A percentile compares a stretch with the other conserved stretches of the same genome.
phyloP scores from a whole-genome alignment of 2,329 filamentous ascomycete genomes.

The Colletotrichum aenigma region DNA sequence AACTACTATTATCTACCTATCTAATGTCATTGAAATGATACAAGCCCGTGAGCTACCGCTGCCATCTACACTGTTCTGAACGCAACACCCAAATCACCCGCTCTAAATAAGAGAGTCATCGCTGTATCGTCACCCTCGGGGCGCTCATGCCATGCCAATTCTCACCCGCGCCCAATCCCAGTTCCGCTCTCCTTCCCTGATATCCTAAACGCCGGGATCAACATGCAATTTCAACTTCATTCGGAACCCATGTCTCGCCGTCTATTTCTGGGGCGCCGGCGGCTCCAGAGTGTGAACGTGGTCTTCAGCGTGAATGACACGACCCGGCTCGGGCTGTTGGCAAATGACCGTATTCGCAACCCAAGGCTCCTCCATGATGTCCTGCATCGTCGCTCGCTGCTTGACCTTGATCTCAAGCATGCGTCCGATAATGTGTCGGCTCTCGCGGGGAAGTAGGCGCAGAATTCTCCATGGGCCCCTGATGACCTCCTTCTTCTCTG shows the following conservation, averaged over 20 bases:
- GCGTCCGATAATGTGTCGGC: slow-evolving; percentile 83
- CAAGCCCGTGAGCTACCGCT: not conserved
- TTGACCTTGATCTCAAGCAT: slow-evolving; percentile 92
- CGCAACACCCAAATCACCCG: not conserved
- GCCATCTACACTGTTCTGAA: not conserved
- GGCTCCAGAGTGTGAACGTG: slow-evolving; percentile 89
- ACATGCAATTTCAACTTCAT: slow-evolving; percentile 6
- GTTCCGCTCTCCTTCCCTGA: not conserved
- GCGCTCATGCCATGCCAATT: slow-evolving; percentile 2
- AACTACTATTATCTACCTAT: slow-evolving; percentile 9
- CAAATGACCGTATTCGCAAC: slow-evolving; percentile 86
- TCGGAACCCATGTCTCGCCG: not conserved
- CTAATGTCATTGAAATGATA: not conserved
- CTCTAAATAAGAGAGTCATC: slow-evolving; percentile 1
- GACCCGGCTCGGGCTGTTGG: slow-evolving; percentile 73
- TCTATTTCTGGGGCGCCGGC: slow-evolving; percentile 45
- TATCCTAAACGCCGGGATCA: slow-evolving; percentile 11
- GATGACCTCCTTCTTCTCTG: slow-evolving; percentile 77
- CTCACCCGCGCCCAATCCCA: not conserved
- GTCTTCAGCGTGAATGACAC: slow-evolving; percentile 72
- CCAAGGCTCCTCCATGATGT: slow-evolving; percentile 90
- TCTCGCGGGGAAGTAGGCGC: slow-evolving; percentile 86
- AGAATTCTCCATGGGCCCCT: slow-evolving; percentile 92
- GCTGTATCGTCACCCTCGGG: not conserved
- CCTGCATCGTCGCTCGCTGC: slow-evolving; percentile 81